Conservation (phyloP, 345 rosid genomes). For the Stellera chamaejasme region DNA sequence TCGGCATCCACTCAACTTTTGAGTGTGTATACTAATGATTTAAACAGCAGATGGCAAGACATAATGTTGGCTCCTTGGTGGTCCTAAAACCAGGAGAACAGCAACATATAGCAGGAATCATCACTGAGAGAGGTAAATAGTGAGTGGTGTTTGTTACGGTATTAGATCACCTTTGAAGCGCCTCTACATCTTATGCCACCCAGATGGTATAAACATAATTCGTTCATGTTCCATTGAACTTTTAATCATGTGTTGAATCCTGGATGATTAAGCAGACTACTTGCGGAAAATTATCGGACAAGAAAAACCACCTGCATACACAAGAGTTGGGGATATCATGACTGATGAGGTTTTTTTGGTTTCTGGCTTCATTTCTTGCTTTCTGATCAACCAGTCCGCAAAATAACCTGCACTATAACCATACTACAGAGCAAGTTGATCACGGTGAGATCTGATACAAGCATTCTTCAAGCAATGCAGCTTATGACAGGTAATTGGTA, state of each 20-base stretch:
- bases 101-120: slow-evolving; percentile 66
- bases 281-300: slow-evolving; percentile 60
- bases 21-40: not conserved
- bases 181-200: no score
- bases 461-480: slow-evolving; percentile 70
- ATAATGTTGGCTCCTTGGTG: slow-evolving; percentile 78
- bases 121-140: slow-evolving; percentile 76
- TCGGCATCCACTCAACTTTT: not conserved
- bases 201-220: no score
- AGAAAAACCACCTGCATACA: slow-evolving; percentile 56
- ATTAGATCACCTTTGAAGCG: no score
- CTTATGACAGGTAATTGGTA: slow-evolving; percentile 70
- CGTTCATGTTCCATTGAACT: not conserved
- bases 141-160: no score
- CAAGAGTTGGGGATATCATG: slow-evolving; percentile 82
- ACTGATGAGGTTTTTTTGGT: slow-evolving; percentile 46
- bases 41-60: slow-evolving; percentile 66
- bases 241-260: slow-evolving; percentile 12
- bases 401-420: not conserved
- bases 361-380: not conserved
- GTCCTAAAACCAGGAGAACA: slow-evolving; percentile 79
- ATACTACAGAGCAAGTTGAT: slow-evolving; percentile 46
- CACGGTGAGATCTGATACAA: slow-evolving; percentile 62
- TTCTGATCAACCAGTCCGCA: not conserved
- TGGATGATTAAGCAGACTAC: slow-evolving; percentile 45